Conservation (phyloP, 768 basidiomycete genomes). For the Rubroboletus pulcherrimus region DNA sequence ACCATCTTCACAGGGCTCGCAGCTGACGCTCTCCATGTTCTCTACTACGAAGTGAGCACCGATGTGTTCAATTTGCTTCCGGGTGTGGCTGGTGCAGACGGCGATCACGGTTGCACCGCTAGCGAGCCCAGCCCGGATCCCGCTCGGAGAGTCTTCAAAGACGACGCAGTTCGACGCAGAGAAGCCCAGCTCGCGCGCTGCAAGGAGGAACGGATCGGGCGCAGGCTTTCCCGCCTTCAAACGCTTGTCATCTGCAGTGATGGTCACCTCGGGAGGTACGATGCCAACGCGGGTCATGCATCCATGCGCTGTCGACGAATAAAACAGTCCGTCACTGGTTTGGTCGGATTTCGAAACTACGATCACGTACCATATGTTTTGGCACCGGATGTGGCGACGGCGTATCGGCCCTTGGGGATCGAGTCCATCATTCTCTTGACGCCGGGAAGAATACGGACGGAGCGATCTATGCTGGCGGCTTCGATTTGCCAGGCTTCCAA, state of each 20-base stretch:
- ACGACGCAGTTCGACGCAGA: conserved; percentile 63
- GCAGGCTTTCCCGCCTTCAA: conserved; percentile 64
- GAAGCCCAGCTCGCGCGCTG: conserved; percentile 55
- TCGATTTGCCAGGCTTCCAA: conserved; percentile 54
- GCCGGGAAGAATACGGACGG: conserved; percentile 70
- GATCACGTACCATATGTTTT: conserved; percentile 56
- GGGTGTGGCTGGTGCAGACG: conserved; percentile 67
- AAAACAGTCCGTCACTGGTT: background rate
- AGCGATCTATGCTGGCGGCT: conserved; percentile 52
- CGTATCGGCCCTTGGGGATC: conserved; percentile 62
- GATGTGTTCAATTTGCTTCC: conserved; percentile 49
- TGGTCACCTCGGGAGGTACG: conserved; percentile 60
- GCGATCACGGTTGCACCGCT: conserved; percentile 73
- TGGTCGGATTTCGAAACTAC: background rate
- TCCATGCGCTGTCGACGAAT: conserved; percentile 44
- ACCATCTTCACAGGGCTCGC: conserved; percentile 39
- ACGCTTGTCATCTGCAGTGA: conserved; percentile 74
- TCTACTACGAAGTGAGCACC: conserved; percentile 56
- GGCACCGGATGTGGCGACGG: conserved; percentile 72
- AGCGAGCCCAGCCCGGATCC: conserved; percentile 67
- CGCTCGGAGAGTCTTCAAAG: conserved; percentile 68
- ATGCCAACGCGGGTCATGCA: conserved; percentile 71
- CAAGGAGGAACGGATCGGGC: conserved; percentile 62
- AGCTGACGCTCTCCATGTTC: conserved; percentile 48
- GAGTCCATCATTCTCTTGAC: conserved; percentile 62